phyloP scores from a whole-genome alignment of 2,329 filamentous ascomycete genomes.

The Blastomyces gilchristii region DNA sequence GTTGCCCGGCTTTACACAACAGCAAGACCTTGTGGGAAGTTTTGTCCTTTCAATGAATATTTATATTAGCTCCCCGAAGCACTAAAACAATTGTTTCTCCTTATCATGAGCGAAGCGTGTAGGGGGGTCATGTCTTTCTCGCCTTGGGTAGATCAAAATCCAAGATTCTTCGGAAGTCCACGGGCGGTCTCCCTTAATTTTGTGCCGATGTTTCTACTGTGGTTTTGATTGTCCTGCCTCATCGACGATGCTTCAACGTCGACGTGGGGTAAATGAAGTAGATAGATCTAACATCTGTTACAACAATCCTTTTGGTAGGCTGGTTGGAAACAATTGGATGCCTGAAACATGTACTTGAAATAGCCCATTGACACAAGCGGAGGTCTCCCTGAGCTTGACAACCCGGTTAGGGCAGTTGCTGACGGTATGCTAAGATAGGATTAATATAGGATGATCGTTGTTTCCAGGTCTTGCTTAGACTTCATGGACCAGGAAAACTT shows the following conservation, averaged over 20 bases:
- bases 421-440: neutral
- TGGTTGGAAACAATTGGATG: neutral
- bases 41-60: neutral
- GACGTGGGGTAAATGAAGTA: neutral
- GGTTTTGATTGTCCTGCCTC: neutral
- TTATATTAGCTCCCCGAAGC: neutral
- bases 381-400: neutral
- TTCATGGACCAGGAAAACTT: neutral
- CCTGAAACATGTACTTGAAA: neutral
- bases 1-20: neutral
- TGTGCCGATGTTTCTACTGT: neutral
- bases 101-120: neutral
- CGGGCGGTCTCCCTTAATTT: neutral
- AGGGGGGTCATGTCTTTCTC: neutral
- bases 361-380: neutral
- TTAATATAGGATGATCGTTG: neutral
- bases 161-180: neutral
- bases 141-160: neutral
- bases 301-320: neutral
- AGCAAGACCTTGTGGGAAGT: neutral
- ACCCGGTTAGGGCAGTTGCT: neutral
- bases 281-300: neutral
- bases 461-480: neutral
- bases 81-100: neutral
- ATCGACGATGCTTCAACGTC: neutral